Conservation (phyloP, 179 eudicot genomes). For the Nepenthes alata region DNA sequence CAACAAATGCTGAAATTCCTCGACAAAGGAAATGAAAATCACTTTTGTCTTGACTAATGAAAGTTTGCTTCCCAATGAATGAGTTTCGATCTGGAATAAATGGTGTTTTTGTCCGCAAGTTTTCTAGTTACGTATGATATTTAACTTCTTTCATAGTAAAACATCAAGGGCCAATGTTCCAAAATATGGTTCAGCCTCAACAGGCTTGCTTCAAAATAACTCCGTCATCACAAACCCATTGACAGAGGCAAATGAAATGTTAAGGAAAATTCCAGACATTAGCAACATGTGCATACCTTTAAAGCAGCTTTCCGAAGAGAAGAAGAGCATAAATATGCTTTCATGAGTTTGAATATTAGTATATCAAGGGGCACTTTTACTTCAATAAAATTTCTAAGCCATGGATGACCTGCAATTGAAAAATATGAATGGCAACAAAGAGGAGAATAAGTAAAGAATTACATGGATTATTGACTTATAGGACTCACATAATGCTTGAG, state of each 20-base stretch:
- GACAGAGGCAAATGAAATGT: not conserved
- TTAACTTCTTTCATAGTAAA: too few relatives aligned
- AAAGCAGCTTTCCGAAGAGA: conserved; percentile 73
- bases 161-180: not conserved
- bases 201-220: too few relatives aligned
- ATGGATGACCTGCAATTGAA: conserved; percentile 66
- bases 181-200: not conserved
- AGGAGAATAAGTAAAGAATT: not conserved
- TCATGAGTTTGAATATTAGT: conserved; percentile 47
- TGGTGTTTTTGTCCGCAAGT: too few relatives aligned
- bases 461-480: conserved; percentile 3
- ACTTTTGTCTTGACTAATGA: too few relatives aligned
- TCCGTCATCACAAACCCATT: not conserved
- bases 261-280: not conserved
- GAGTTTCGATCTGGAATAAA: too few relatives aligned
- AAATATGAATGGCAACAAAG: conserved; percentile 4
- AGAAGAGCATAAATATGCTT: conserved; percentile 65
- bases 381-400: conserved; percentile 46
- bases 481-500: conserved; percentile 71
- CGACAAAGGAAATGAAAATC: too few relatives aligned
- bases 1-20: too few relatives aligned
- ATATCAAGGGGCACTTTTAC: conserved; percentile 62
- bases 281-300: conserved; percentile 32
- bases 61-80: too few relatives aligned
- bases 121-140: too few relatives aligned